phyloP scores from a whole-genome alignment of 2,329 filamentous ascomycete species.

The Dothideomycetes sp. region DNA sequence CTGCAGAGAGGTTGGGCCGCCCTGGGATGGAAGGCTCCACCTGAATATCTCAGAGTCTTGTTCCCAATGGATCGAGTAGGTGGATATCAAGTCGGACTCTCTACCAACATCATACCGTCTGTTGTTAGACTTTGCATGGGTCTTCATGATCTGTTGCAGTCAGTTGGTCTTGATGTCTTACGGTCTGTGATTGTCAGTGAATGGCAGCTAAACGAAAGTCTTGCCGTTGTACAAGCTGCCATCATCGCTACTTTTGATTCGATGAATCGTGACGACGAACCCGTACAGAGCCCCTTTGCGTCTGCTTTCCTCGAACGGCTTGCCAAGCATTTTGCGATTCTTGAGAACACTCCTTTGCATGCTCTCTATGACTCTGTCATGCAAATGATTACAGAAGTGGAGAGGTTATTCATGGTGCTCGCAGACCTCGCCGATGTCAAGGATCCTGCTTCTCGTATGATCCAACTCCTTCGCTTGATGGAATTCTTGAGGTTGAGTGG shows the following conservation, averaged over 20 bases:
- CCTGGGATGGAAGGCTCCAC: slow-evolving; percentile 87
- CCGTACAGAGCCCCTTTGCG: slow-evolving; percentile 4
- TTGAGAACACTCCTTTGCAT: slow-evolving; percentile 59
- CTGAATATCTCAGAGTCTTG: slow-evolving; percentile 60
- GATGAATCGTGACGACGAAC: slow-evolving; percentile 58
- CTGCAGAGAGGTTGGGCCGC: slow-evolving; percentile 83
- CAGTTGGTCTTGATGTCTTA: slow-evolving; percentile 83
- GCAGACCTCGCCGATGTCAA: slow-evolving; percentile 65
- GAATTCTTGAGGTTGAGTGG: slow-evolving; percentile 95
- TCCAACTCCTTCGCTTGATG: slow-evolving; percentile 86
- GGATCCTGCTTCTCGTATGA: slow-evolving; percentile 66
- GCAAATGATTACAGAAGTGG: slow-evolving; percentile 72
- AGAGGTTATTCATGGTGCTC: slow-evolving; percentile 83
- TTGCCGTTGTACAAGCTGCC: slow-evolving; percentile 86
- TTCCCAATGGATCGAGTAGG: slow-evolving; percentile 80
- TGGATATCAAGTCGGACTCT: slow-evolving; percentile 96
- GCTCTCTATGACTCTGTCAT: slow-evolving; percentile 66
- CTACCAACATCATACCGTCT: slow-evolving; percentile 80
- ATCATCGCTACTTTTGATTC: slow-evolving; percentile 90
- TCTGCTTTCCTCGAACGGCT: slow-evolving; percentile 67
- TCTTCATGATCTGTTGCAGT: slow-evolving; percentile 82
- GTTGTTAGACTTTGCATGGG: slow-evolving; percentile 92
- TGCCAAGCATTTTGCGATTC: slow-evolving; percentile 65
- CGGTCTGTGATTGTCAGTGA: slow-evolving; percentile 98
- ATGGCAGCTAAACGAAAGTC: slow-evolving; percentile 89